Base-by-base conservation (phyloP, 2,329 filamentous ascomycete species). In the Cladosporium sp. region DNA sequence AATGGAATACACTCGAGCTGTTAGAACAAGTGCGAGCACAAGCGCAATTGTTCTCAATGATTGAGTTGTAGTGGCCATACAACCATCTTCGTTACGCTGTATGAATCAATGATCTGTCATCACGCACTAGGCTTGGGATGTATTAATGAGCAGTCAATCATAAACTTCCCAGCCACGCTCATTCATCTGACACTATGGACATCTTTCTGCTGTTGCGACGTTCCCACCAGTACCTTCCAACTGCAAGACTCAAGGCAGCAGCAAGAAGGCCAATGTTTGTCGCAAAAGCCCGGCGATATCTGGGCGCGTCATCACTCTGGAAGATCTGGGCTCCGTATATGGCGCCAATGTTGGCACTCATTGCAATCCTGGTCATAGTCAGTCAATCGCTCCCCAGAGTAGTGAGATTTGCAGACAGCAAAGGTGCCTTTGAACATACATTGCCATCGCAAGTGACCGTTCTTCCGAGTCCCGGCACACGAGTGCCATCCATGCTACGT, bases 261-360 rank as follows among this genome's bases (percentile, higher is more conserved):
- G 78, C 69, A 5, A 85, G 77, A 0, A 85, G 76, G 2, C 75
- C 79, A 31, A 81, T 80, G 56, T 77, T 77, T 66, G 84, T 75
- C 23, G 74, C 78, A 70, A 85, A 86, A 1, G 79, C 84, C 18
- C 82, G 80, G 3, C 80, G 79, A 71, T 86, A 86, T 1, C 78
- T 76, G 0, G 84, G 84, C 53, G 73, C 74, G 69, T 86, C 84
- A 59, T 86, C 83, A 0, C 74, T 68, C 26, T 82, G 82, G 79
- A 88, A 88, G 67, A 88, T 83, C 71, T 88, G 85, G 0, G 84
- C 84, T 3, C 86, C 86, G 64, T 86, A 85, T 60, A 88, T 88
- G 29, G 85, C 85, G 0, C 85, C 85, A 29, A 84, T 84, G 69
- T 88, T 88, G 55, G 85, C 86, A 21, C 83, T 83, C 85, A 88